Evolutionary conservation across 2,329 filamentous ascomycete genomes (phyloP).

Genomic region (Colletotrichum siamense): DNA sequence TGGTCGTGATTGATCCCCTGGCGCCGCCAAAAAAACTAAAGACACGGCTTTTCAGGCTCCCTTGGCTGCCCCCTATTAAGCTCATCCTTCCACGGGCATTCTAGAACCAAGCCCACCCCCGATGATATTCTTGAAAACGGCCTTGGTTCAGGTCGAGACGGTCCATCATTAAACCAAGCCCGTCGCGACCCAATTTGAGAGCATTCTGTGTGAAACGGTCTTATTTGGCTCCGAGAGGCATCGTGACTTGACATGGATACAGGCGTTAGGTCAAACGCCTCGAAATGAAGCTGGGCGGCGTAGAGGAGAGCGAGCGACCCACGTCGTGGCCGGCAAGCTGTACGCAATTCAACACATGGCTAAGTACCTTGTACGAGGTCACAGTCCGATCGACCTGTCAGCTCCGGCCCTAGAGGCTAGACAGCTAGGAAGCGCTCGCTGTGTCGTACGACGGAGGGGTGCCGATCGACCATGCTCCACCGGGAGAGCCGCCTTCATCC

Average conservation of each 20-base stretch:
- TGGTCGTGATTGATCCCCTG: background rate
- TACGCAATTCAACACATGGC: background rate
- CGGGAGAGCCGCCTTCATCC: background rate
- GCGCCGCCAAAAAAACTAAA: background rate
- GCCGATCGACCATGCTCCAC: conserved; percentile 8
- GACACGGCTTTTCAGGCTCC: background rate
- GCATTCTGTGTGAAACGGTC: background rate
- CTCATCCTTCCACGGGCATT: background rate
- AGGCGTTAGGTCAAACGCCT: background rate
- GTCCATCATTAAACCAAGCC: background rate
- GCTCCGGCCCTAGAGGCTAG: background rate
- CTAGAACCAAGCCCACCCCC: background rate
- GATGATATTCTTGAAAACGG: background rate
- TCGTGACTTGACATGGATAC: background rate
- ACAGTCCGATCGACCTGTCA: background rate
- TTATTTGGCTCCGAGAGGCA: background rate
- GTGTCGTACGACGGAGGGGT: conserved; percentile 13
- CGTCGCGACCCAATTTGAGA: background rate
- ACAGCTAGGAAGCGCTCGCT: background rate
- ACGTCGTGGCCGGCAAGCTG: background rate
- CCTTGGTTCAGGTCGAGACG: background rate
- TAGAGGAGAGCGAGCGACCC: background rate
- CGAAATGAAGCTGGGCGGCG: background rate
- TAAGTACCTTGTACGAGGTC: background rate
- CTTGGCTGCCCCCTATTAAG: background rate